phyloP scores from a whole-genome alignment of 208 protist genomes.

The Crithidia bombi region DNA sequence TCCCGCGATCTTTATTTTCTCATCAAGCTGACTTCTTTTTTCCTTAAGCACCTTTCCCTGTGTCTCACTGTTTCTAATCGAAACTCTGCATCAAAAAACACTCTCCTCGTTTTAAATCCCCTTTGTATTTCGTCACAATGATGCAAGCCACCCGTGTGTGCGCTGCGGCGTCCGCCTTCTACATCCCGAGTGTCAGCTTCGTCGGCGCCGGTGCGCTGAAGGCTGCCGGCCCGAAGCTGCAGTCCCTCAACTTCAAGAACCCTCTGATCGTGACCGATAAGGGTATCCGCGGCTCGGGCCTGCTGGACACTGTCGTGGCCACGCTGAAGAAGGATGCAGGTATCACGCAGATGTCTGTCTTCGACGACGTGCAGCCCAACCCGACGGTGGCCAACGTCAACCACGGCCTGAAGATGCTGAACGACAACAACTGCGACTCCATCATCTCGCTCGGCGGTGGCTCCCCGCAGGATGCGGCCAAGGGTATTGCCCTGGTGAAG shows the following conservation, averaged over 20 bases:
- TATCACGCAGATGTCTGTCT: conserved; percentile 51
- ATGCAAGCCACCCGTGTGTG: conserved; percentile 33
- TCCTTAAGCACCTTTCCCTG: neutral
- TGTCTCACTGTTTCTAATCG: conserved; percentile 5
- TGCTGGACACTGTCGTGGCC: conserved; percentile 55
- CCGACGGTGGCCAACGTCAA: conserved; percentile 68
- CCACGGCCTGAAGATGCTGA: conserved; percentile 52
- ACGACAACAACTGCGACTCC: conserved; percentile 54
- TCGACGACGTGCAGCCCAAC: conserved; percentile 70
- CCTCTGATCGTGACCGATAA: conserved; percentile 76
- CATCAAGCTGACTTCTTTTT: neutral
- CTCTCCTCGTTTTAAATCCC: conserved; percentile 5
- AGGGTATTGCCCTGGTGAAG: conserved; percentile 81
- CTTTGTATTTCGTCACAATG: too few relatives aligned
- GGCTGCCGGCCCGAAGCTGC: conserved; percentile 59
- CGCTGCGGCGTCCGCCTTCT: conserved; percentile 64
- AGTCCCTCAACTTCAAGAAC: conserved; percentile 60
- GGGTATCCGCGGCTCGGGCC: conserved; percentile 56
- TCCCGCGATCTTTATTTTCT: neutral
- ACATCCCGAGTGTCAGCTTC: conserved; percentile 63
- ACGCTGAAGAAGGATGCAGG: conserved; percentile 62
- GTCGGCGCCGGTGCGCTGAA: conserved; percentile 63
- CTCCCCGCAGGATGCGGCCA: conserved; percentile 87
- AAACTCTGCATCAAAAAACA: neutral
- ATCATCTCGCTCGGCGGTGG: conserved; percentile 88